Evolutionary conservation across 2,329 filamentous ascomycete species (phyloP), one percentile per base, ranked within the genome.

Genomic region (Penicillium sp.): DNA sequence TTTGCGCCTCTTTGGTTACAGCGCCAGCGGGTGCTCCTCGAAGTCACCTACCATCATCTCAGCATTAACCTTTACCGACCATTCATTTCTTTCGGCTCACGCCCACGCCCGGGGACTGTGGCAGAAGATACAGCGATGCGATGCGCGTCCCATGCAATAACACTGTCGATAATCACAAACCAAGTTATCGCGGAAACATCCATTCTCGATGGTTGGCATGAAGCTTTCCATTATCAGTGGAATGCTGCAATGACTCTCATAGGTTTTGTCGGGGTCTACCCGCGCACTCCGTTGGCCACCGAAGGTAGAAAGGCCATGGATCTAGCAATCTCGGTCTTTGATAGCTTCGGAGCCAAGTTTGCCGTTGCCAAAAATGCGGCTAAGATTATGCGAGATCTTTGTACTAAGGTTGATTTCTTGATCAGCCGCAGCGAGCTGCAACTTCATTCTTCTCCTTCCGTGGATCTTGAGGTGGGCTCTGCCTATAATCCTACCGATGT

Each of bases 1-100:
- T 73, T 72, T 34, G 67, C 71, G 0, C 75, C 75, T 1, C 50
- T 66, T 3, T 78, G 75, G 75, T 58, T 78, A 3, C 75, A 77
- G 49, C 71, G 72, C 4, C 75, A 79, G 51, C 74, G 75, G 1
- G 48, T 79, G 0, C 65, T 75, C 13, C 65, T 78, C 10, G 76
- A 78, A 53, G 56, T 76, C 5, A 51, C 73, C 13, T 78, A 77
- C 56, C 75, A 78, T 53, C 69, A 72, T 42, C 58, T 77, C 1
- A 58, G 55, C 45, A 64, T 71, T 42, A 73, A 70, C 53, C 61
- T 77, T 8, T 75, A 74, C 56, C 71, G 76, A 4, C 72, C 74
- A 0, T 73, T 77, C 40, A 73, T 79, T 50, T 68, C 64, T 29
- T 77, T 77, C 38, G 56, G 39, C 5, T 38, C 53, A 11, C 24